These are phyloP conservation scores for Aspergillus hortae DNA, from an alignment of 2,329 filamentous ascomycete genomes.

Conservation along the genomic window DNA sequence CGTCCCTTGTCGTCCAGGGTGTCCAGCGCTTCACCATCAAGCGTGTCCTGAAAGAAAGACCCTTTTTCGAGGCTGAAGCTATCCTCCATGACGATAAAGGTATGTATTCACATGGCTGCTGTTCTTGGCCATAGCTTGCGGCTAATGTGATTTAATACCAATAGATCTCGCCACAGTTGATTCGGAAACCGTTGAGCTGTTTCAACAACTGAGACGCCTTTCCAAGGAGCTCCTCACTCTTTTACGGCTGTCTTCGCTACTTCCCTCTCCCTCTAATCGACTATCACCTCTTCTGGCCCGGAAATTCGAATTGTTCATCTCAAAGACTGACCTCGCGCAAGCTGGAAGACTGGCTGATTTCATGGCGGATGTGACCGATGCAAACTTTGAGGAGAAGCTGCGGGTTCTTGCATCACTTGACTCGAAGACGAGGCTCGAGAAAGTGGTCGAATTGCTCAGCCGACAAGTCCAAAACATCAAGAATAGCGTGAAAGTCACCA, in stretches of 20 bases:
- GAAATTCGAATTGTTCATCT: slow-evolving; percentile 82
- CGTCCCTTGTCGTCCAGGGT: slow-evolving; percentile 83
- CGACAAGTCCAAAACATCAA: slow-evolving; percentile 81
- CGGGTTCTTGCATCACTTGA: slow-evolving; percentile 78
- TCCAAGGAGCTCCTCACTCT: slow-evolving; percentile 84
- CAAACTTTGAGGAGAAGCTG: slow-evolving; percentile 86
- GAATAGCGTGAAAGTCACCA: slow-evolving; percentile 79
- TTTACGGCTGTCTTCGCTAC: slow-evolving; percentile 77
- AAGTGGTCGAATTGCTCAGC: slow-evolving; percentile 78
- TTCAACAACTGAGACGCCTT: slow-evolving; percentile 75
- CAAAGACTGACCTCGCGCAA: slow-evolving; percentile 74
- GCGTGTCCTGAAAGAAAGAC: slow-evolving; percentile 69
- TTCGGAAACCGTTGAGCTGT: slow-evolving; percentile 64
- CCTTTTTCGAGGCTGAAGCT: slow-evolving; percentile 82
- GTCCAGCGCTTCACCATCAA: slow-evolving; percentile 72
- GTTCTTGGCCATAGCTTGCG: background rate
- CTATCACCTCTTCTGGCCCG: slow-evolving; percentile 82
- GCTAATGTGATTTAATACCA: background rate
- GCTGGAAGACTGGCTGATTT: slow-evolving; percentile 89
- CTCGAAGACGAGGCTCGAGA: slow-evolving; percentile 71
- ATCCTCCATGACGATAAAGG: slow-evolving; percentile 66
- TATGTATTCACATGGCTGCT: slow-evolving; percentile 37
- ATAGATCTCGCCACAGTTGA: slow-evolving; percentile 50
- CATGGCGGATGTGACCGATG: slow-evolving; percentile 89
- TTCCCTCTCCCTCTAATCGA: slow-evolving; percentile 65